Conservation (phyloP, 495 filamentous ascomycete species). For the Penicillium turbatum region DNA sequence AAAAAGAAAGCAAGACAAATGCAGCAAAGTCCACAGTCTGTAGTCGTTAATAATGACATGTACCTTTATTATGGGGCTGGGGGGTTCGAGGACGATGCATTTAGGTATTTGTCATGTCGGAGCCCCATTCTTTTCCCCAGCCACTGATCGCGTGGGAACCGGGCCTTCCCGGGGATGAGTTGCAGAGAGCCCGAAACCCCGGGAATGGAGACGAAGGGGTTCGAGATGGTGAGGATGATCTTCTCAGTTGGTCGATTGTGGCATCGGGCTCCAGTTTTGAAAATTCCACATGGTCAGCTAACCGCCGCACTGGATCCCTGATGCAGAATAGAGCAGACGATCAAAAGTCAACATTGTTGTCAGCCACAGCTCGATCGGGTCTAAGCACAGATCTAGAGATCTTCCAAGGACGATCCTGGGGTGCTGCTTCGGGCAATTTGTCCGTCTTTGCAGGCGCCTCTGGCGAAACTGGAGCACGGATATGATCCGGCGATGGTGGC, state of each 20-base stretch:
- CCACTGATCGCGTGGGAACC: conserved; percentile 21
- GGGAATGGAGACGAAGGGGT: not conserved
- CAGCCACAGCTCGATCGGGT: conserved; percentile 21
- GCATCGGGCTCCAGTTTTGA: not conserved
- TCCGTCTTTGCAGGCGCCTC: conserved; percentile 20
- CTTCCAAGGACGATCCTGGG: conserved; percentile 21
- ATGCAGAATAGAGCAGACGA: not conserved
- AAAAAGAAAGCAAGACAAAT: too few relatives aligned
- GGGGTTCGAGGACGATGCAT: not conserved
- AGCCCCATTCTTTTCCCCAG: conserved; percentile 5
- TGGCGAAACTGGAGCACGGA: not conserved
- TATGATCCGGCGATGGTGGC: not conserved
- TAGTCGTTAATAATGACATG: conserved; percentile 5
- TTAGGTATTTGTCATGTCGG: not conserved
- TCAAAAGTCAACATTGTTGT: conserved; percentile 12
- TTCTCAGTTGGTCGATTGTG: not conserved
- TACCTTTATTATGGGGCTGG: not conserved
- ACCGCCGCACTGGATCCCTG: not conserved
- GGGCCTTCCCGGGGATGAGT: conserved; percentile 14
- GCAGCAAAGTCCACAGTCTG: conserved; percentile 1
- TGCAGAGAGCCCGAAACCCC: conserved; percentile 9
- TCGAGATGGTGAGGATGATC: not conserved
- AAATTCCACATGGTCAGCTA: not conserved
- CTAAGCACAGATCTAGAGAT: conserved; percentile 14
- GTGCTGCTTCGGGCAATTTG: conserved; percentile 24